Evolutionary conservation across 129 eudicot species (phyloP).

Genomic region (Scalesia atractyloides): DNA sequence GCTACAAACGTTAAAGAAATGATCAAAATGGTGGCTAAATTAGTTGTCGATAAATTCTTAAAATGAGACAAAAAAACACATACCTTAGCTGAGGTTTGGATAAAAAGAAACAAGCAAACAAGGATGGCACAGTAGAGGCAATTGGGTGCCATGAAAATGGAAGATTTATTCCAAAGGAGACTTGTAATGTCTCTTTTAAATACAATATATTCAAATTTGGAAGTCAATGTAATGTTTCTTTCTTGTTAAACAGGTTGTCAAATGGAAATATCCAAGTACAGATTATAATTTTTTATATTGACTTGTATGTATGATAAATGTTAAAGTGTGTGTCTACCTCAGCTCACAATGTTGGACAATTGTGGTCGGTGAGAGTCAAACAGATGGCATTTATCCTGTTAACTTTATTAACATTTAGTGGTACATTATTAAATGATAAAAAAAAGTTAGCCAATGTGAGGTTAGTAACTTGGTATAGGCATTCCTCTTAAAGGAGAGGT

Average conservation of each 20-base stretch:
- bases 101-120: conserved; percentile 19
- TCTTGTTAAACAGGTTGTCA: background rate
- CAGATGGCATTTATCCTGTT: too few species aligned
- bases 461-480: too few species aligned
- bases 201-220: background rate
- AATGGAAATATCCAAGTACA: background rate
- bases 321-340: too few species aligned
- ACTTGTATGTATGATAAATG: too few species aligned
- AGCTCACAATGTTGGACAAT: too few species aligned
- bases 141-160: conserved; percentile 33
- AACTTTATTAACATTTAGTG: too few species aligned
- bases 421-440: too few species aligned
- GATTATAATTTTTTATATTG: too few species aligned
- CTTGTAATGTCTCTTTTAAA: background rate
- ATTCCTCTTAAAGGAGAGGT: too few species aligned
- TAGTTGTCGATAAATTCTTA: background rate
- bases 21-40: background rate
- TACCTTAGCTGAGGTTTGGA: conserved; percentile 30
- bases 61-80: background rate
- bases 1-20: conserved; percentile 10
- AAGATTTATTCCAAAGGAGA: background rate
- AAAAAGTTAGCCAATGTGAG: too few species aligned
- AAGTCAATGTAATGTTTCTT: background rate
- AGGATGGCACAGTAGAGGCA: conserved; percentile 13
- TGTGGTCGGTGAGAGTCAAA: too few species aligned